Percentiles rank a stretch among this genome's conserved stretches.
phyloP scores from a whole-genome alignment of 495 filamentous ascomycete species.

The Annulohypoxylon maeteangense region DNA sequence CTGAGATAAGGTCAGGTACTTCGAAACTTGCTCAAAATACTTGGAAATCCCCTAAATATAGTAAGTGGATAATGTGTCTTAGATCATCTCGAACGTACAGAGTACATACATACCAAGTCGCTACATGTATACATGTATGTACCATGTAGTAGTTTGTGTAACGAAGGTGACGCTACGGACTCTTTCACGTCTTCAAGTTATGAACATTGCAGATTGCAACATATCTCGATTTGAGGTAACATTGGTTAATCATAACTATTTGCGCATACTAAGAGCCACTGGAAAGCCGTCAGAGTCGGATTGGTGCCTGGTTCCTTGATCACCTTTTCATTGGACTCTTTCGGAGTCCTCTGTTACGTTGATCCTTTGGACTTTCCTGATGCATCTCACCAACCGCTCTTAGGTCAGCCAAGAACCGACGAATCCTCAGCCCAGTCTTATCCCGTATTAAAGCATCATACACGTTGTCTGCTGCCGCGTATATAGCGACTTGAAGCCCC shows the following conservation, averaged over 20 bases:
- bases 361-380: conserved; percentile 10
- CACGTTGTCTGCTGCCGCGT: conserved; percentile 58
- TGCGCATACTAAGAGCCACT: conserved; percentile 19
- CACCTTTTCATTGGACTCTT: not conserved
- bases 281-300: not conserved
- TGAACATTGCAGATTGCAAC: not conserved
- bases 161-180: conserved; percentile 3
- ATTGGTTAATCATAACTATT: conserved; percentile 15
- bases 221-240: not conserved
- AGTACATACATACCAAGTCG: not conserved
- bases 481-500: conserved; percentile 60
- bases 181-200: not conserved
- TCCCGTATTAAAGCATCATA: conserved; percentile 57
- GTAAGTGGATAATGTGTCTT: not conserved
- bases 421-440: conserved; percentile 57
- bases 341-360: conserved; percentile 13
- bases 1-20: not conserved
- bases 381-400: conserved; percentile 54
- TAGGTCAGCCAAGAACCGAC: conserved; percentile 59
- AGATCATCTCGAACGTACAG: not conserved
- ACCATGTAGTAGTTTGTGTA: conserved; percentile 10
- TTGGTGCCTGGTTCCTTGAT: not conserved
- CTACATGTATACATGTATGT: not conserved
- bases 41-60: not conserved
- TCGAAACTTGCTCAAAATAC: conserved; percentile 11